Evolutionary conservation across 169 alveolate species (phyloP).

Genomic region (Eimeria sp.): DNA sequence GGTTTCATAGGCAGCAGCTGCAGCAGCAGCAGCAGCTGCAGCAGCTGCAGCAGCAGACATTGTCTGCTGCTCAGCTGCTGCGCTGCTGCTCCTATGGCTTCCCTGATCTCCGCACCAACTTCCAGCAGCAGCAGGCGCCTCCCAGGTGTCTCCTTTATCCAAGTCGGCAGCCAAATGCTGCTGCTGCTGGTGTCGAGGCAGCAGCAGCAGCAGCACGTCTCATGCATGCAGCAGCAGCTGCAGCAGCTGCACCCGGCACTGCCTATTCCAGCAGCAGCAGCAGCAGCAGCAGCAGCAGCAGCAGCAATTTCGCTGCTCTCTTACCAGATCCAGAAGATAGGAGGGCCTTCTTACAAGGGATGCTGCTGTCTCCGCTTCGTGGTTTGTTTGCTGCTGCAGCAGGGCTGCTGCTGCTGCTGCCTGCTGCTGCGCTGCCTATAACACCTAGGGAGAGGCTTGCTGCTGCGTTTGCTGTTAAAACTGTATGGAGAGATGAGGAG

Average conservation of each 20-base stretch:
- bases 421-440: slow-evolving; percentile 29
- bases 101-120: slow-evolving; percentile 49
- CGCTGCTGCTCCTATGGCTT: slow-evolving; percentile 62
- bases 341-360: slow-evolving; percentile 29
- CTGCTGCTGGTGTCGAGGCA: slow-evolving; percentile 12
- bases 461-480: slow-evolving; percentile 28
- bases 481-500: slow-evolving; percentile 61
- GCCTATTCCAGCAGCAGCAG: background rate
- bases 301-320: background rate
- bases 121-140: slow-evolving; percentile 13
- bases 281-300: slow-evolving; percentile 9
- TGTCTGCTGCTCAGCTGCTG: slow-evolving; percentile 28
- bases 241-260: background rate
- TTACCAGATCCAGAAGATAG: background rate
- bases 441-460: slow-evolving; percentile 35
- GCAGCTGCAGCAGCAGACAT: too few relatives aligned
- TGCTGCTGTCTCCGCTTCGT: slow-evolving; percentile 65
- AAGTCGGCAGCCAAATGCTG: background rate
- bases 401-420: slow-evolving; percentile 62
- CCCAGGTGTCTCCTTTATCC: slow-evolving; percentile 53
- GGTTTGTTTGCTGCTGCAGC: slow-evolving; percentile 16
- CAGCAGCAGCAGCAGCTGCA: slow-evolving; percentile 15
- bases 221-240: slow-evolving; percentile 27
- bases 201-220: slow-evolving; percentile 58
- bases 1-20: slow-evolving; percentile 50